Percentiles rank a stretch among this genome's conserved stretches.
Evolutionary conservation across 208 protist species (phyloP).

Genomic region (Trypanosoma grayi): DNA sequence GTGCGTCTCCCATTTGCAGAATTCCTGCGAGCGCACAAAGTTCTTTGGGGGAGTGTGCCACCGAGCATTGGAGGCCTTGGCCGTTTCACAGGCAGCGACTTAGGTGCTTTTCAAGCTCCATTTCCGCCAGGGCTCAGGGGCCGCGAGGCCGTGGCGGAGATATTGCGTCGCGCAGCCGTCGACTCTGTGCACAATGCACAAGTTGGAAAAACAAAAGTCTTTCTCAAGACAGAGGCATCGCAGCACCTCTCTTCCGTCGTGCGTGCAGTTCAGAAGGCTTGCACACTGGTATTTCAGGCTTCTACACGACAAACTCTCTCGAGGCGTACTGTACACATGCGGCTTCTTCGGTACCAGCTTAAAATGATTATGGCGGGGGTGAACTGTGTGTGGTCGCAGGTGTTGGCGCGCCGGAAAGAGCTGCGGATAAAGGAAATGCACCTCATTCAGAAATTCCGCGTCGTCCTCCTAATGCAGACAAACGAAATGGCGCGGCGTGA

Average conservation of each 20-base stretch:
- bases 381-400: neutral
- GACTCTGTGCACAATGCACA: slow-evolving; percentile 16
- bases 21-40: slow-evolving; percentile 21
- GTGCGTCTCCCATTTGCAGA: slow-evolving; percentile 35
- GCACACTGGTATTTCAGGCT: slow-evolving; percentile 16
- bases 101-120: neutral
- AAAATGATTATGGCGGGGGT: neutral
- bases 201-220: slow-evolving; percentile 46
- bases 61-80: neutral
- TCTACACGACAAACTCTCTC: slow-evolving; percentile 2
- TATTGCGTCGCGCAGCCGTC: slow-evolving; percentile 1
- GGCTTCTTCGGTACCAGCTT: slow-evolving; percentile 8
- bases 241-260: slow-evolving; percentile 16
- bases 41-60: slow-evolving; percentile 1
- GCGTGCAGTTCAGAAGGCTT: slow-evolving; percentile 8
- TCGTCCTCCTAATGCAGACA: slow-evolving; percentile 17
- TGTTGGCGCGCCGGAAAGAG: slow-evolving; percentile 4
- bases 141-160: neutral
- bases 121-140: neutral
- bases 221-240: slow-evolving; percentile 33
- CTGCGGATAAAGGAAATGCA: slow-evolving; percentile 1
- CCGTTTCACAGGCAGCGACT: neutral
- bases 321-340: neutral
- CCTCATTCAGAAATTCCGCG: slow-evolving; percentile 7
- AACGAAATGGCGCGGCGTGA: slow-evolving; percentile 3